Conservation (phyloP, 2,329 filamentous ascomycete species). For the Venturia oleaginea region DNA sequence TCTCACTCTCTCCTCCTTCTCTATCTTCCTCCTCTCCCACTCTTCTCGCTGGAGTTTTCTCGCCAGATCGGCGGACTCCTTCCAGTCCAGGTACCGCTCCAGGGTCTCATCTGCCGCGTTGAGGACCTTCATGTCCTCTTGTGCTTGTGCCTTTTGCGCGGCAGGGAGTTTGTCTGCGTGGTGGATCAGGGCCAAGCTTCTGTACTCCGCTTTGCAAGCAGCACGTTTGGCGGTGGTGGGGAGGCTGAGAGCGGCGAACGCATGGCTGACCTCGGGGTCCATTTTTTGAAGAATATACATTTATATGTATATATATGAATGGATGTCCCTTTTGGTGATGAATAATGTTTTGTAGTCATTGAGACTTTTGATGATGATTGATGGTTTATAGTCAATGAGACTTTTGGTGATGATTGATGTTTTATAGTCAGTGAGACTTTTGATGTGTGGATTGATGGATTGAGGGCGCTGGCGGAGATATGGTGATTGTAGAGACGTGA, state of each 20-base stretch:
- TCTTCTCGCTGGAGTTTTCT: background rate
- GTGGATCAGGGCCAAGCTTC: background rate
- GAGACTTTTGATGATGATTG: background rate
- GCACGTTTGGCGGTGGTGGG: background rate
- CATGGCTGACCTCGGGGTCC: background rate
- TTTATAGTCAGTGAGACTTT: background rate
- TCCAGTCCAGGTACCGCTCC: background rate
- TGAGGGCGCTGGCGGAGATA: background rate
- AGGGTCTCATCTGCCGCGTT: background rate
- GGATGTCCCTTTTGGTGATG: background rate
- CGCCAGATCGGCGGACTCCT: background rate
- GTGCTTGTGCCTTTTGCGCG: background rate
- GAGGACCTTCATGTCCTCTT: background rate
- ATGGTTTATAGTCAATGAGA: background rate
- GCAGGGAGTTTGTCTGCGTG: background rate
- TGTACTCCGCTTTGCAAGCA: background rate
- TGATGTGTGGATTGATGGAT: background rate
- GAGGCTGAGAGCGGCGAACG: background rate
- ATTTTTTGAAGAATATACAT: background rate
- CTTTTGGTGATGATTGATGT: background rate
- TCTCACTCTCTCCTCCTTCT: too few species aligned
- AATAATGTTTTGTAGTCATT: background rate
- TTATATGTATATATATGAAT: background rate
- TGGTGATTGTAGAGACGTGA: background rate
- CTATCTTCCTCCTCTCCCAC: background rate